These are phyloP conservation scores for Drosera capensis DNA, from an alignment of 148 eudicot genomes.

Conservation along the genomic window DNA sequence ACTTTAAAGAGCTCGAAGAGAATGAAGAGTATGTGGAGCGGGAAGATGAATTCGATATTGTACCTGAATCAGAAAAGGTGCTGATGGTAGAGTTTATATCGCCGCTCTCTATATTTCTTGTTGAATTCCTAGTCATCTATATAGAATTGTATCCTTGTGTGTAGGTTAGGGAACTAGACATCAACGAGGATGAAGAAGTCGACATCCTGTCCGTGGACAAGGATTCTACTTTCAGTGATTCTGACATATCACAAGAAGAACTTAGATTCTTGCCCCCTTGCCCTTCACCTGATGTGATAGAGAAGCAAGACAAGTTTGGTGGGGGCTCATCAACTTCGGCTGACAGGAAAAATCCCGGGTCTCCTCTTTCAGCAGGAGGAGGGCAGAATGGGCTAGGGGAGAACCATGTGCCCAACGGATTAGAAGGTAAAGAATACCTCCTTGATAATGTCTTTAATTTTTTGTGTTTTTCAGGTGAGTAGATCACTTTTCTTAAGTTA, in stretches of 20 bases:
- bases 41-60: constrained; percentile 91
- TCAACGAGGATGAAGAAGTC: constrained; percentile 73
- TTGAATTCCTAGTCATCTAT: neutral
- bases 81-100: neutral
- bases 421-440: neutral
- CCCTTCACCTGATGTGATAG: constrained; percentile 61
- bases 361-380: constrained; percentile 63
- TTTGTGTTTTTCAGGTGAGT: neutral
- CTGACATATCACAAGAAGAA: constrained; percentile 77
- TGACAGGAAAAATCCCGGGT: constrained; percentile 48
- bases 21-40: constrained; percentile 97
- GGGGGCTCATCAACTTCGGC: constrained; percentile 37
- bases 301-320: constrained; percentile 36
- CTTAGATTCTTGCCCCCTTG: constrained; percentile 68
- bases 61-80: constrained; percentile 83
- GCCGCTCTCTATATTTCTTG: neutral
- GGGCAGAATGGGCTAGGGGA: constrained; percentile 46
- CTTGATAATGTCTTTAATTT: neutral
- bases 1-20: constrained; percentile 97
- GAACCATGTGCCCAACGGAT: constrained; percentile 7
- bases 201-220: constrained; percentile 66
- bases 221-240: constrained; percentile 74
- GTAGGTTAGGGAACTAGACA: constrained; percentile 66
- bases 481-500: too few species aligned
- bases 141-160: constrained; percentile 2